These are phyloP conservation scores for Fusarium secorum DNA, from an alignment of 2,329 filamentous ascomycete species.

Conservation along the genomic window DNA sequence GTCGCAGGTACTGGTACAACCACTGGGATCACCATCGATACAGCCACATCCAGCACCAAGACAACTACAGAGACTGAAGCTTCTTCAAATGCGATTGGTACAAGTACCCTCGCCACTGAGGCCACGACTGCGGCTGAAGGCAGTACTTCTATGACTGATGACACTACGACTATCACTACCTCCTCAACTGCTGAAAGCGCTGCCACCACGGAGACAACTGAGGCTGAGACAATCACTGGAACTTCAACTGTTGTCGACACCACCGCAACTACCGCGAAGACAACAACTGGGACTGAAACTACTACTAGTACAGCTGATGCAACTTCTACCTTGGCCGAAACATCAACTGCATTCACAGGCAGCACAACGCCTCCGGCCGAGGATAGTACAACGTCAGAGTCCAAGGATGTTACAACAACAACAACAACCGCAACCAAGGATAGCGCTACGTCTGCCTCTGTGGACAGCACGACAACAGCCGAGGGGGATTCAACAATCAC, in stretches of 20 bases:
- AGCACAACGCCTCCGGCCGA: accelerated
- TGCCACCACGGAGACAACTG: accelerated
- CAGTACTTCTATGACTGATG: not conserved
- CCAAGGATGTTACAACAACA: not conserved
- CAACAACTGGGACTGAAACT: not conserved
- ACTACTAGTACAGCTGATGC: accelerated
- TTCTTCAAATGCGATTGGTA: not conserved
- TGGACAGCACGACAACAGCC: accelerated
- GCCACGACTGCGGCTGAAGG: accelerated
- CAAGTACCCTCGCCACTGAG: too few relatives aligned
- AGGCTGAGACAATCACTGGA: accelerated
- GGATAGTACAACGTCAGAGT: accelerated
- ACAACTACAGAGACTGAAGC: accelerated
- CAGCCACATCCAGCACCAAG: not conserved
- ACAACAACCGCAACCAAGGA: not conserved
- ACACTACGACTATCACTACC: accelerated
- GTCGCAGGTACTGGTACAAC: not conserved
- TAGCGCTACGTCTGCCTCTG: accelerated
- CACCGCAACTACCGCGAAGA: accelerated
- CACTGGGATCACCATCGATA: not conserved
- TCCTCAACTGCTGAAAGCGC: accelerated
- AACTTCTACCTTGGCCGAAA: accelerated
- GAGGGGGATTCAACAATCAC: accelerated
- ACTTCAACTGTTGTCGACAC: not conserved
- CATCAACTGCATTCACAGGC: not conserved